Conservation (phyloP, 1,139 yeast species). For the Pichia sp. region DNA sequence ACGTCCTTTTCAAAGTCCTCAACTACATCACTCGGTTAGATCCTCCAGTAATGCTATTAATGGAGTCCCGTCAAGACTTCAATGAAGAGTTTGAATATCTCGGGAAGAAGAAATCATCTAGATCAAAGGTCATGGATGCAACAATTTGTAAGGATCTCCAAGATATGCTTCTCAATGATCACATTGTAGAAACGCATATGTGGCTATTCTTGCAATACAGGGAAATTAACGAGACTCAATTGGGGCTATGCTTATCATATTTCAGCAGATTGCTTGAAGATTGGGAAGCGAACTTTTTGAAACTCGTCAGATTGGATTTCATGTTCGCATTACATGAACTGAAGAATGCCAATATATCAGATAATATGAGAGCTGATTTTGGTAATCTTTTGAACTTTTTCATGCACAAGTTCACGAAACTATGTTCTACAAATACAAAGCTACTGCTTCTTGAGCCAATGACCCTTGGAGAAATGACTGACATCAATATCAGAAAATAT, state of each 20-base stretch:
- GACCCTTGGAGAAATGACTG: constrained; percentile 47
- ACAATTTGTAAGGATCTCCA: constrained; percentile 26
- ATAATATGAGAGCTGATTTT: constrained; percentile 41
- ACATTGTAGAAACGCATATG: constrained; percentile 24
- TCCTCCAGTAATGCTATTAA: constrained; percentile 46
- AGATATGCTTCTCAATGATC: constrained; percentile 20
- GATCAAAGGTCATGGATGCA: constrained; percentile 23
- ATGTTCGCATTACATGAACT: constrained; percentile 48
- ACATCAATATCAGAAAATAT: constrained; percentile 27
- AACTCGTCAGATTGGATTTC: constrained; percentile 69
- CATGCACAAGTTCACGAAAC: constrained; percentile 54
- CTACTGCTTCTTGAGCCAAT: constrained; percentile 49
- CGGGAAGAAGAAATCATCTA: constrained; percentile 14
- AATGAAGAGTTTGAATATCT: constrained; percentile 5
- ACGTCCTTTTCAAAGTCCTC: constrained; percentile 58
- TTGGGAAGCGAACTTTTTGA: constrained; percentile 51
- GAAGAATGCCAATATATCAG: constrained; percentile 22
- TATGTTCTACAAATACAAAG: constrained; percentile 41
- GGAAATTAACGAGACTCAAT: constrained; percentile 54
- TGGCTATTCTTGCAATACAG: constrained; percentile 40
- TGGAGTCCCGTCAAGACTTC: constrained; percentile 24
- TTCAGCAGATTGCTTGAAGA: constrained; percentile 67
- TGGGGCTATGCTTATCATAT: constrained; percentile 60
- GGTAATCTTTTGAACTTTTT: constrained; percentile 62
- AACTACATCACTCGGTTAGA: constrained; percentile 63